Percentiles rank a stretch among this genome's conserved stretches.
Evolutionary conservation across 176 grass and related monocot genomes (phyloP).

Genomic region (Cymbopogon citratus): DNA sequence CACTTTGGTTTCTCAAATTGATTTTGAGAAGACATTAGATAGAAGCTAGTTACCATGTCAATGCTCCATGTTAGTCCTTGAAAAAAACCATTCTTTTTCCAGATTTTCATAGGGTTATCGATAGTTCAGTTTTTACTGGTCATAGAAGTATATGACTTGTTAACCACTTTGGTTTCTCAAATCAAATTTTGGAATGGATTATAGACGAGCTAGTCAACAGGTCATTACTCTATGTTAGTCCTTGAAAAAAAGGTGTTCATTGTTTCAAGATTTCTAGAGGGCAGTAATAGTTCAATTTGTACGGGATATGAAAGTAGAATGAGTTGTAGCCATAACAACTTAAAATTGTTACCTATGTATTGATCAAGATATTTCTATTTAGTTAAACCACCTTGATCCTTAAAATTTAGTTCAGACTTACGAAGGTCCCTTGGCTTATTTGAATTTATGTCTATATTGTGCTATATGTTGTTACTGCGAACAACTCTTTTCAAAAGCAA

Average conservation of each 20-base stretch:
- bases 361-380: neutral
- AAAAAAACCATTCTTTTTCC: neutral
- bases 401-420: constrained; percentile 6
- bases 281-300: neutral
- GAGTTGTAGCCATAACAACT: neutral
- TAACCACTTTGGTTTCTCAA: neutral
- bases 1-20: neutral
- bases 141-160: neutral
- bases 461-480: neutral
- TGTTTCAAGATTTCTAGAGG: neutral
- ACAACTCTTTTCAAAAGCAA: constrained; percentile 2
- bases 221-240: neutral
- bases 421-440: neutral
- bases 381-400: neutral
- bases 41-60: neutral
- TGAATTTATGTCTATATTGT: neutral
- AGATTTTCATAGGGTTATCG: neutral
- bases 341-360: neutral
- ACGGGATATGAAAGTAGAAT: neutral
- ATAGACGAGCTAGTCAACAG: neutral
- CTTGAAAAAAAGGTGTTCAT: neutral
- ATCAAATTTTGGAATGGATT: neutral
- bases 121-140: neutral
- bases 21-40: neutral
- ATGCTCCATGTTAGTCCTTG: neutral